Evolutionary conservation across 225 moss, liverwort and hornwort genomes (phyloP).

Genomic region (Physcomitrellopsis africana): DNA sequence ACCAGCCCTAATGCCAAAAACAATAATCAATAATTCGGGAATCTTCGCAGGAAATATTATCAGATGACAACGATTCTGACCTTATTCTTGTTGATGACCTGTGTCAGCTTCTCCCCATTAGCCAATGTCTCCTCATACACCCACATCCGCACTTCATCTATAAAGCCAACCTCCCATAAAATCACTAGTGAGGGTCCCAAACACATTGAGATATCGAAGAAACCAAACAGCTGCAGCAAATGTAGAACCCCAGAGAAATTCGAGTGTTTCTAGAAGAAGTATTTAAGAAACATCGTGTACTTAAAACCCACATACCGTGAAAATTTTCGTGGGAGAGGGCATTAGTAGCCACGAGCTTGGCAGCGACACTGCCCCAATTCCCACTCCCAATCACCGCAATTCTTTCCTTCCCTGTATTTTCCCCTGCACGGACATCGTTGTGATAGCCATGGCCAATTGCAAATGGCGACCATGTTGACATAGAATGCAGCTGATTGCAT

Average conservation of each 20-base stretch:
- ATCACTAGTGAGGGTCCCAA: background rate
- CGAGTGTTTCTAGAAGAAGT: background rate
- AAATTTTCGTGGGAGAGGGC: constrained; percentile 50
- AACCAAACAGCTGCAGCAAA: background rate
- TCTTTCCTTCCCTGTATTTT: constrained; percentile 34
- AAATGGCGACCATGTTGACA: constrained; percentile 39
- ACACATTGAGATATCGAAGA: background rate
- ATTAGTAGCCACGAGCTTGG: constrained; percentile 65
- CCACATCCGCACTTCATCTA: constrained; percentile 83
- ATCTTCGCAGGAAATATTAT: background rate
- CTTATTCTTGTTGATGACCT: constrained; percentile 68
- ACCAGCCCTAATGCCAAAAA: background rate
- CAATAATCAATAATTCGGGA: background rate
- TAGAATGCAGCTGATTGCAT: constrained; percentile 22
- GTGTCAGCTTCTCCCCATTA: constrained; percentile 60
- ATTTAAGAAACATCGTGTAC: background rate
- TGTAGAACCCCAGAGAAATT: background rate
- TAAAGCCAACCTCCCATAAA: background rate
- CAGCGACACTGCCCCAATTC: constrained; percentile 81
- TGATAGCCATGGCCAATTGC: background rate
- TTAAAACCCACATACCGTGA: constrained; percentile 40
- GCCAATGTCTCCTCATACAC: constrained; percentile 69
- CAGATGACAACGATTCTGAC: constrained; percentile 30
- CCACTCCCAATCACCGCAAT: constrained; percentile 77
- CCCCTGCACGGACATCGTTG: constrained; percentile 25